These are phyloP conservation scores for Talaromyces sp. DNA, from an alignment of 2,329 filamentous ascomycete genomes.

Conservation along the genomic window DNA sequence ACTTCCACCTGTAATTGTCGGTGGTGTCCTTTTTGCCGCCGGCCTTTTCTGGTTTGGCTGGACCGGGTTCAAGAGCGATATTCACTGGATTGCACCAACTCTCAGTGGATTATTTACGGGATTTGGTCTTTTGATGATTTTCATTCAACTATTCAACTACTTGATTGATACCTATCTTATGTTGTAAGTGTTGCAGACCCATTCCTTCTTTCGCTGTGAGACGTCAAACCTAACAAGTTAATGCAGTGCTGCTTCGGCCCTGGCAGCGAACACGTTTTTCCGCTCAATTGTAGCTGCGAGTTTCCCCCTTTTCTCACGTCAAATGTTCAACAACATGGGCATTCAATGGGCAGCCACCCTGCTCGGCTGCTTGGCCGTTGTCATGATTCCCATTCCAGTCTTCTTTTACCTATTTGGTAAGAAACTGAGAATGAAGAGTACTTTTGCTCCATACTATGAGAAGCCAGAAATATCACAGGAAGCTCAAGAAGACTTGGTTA, in stretches of 20 bases:
- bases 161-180: conserved; percentile 36
- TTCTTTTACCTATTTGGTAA: conserved; percentile 27
- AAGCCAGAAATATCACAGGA: neutral
- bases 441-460: neutral
- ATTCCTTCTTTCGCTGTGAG: neutral
- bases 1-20: conserved; percentile 25
- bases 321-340: conserved; percentile 33
- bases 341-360: conserved; percentile 35
- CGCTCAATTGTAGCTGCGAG: conserved; percentile 32
- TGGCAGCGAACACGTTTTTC: conserved; percentile 34
- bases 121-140: conserved; percentile 28
- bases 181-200: conserved; percentile 25
- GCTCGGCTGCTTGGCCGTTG: conserved; percentile 29
- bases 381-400: conserved; percentile 34
- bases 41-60: conserved; percentile 35
- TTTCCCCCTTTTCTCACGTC: conserved; percentile 32
- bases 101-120: conserved; percentile 26
- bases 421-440: conserved; percentile 16
- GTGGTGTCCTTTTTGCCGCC: conserved; percentile 26
- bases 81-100: conserved; percentile 33
- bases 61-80: conserved; percentile 26
- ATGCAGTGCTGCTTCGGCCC: conserved; percentile 32
- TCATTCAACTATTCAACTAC: conserved; percentile 30
- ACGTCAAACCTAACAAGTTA: neutral
- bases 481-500: neutral